Base-by-base conservation (phyloP, 2,329 filamentous ascomycete genomes). In the Aspergillus ibericus region DNA sequence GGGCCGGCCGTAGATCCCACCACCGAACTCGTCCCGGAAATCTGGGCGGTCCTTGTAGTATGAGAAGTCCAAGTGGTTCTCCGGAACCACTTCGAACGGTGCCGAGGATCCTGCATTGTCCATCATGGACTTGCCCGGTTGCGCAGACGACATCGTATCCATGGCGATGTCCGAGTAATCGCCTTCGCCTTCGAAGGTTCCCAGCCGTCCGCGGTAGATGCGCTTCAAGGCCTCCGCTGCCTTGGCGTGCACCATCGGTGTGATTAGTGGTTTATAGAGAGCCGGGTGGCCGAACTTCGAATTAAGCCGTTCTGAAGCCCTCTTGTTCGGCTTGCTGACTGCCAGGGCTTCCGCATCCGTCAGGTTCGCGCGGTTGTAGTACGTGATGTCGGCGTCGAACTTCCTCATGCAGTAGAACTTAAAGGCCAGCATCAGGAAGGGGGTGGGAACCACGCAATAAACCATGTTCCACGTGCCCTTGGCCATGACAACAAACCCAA, bases 241-340 rank as follows among this genome's bases (percentile, higher is more conserved):
- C 75, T 90, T 96, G 55, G 91, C 89, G 68, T 96, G 89, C 3
- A 98, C 93, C 93, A 98, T 97, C 2, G 93, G 93, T 0, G 92
- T 96, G 67, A 93, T 93, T 18, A 98, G 82, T 3, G 90, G 89
- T 74, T 90, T 90, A 80, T 95, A 96, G 15, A 98, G 82, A 4
- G 91, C 92, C 1, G 93, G 95, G 72, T 99, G 92, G 1, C 92
- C 93, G 71, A 97, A 99, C 25, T 87, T 59, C 85, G 89, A 56
- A 92, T 84, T 68, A 85, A 89, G 74, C 89, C 92, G 71, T 77
- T 88, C 68, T 83, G 85, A 72, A 5, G 72, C 68, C 60, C 76
- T 79, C 63, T 70, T 80, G 60, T 63, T 76, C 64, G 57, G 66
- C 40, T 75, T 77, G 9, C 66, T 67, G 5, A 67, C 65, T 16